phyloP scores from a whole-genome alignment of 805 yeast species.

The Cyberlindnera xishuangbannaensis region DNA sequence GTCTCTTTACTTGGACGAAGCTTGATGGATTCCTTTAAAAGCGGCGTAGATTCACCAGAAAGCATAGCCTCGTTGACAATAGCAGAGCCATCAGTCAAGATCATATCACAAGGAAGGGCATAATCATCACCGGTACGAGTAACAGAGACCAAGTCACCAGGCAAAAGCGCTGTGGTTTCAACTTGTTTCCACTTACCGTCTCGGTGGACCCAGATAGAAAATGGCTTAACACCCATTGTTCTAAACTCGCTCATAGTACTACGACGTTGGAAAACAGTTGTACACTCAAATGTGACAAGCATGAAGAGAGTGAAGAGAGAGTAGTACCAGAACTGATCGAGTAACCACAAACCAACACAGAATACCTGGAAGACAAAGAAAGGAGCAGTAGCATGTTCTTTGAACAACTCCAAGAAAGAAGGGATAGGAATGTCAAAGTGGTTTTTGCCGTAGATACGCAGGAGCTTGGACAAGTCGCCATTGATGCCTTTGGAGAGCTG shows the following conservation, averaged over 20 bases:
- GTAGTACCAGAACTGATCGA: constrained; percentile 96
- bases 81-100: constrained; percentile 83
- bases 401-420: constrained; percentile 80
- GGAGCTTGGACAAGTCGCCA: constrained; percentile 44
- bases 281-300: constrained; percentile 88
- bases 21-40: constrained; percentile 84
- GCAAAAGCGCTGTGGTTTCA: constrained; percentile 71
- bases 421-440: constrained; percentile 94
- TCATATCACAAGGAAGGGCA: constrained; percentile 91
- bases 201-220: constrained; percentile 67
- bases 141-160: constrained; percentile 86
- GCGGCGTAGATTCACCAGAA: constrained; percentile 96
- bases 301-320: constrained; percentile 87
- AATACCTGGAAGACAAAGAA: constrained; percentile 95
- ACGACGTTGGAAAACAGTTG: constrained; percentile 94
- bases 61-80: constrained; percentile 98
- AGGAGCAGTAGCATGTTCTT: constrained; percentile 98
- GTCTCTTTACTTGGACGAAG: constrained; percentile 69
- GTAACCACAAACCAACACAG: constrained; percentile 91
- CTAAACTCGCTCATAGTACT: constrained; percentile 92
- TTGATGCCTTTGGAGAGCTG: constrained; percentile 50
- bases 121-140: constrained; percentile 86
- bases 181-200: constrained; percentile 62
- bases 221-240: constrained; percentile 96
- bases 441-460: constrained; percentile 74